Percentiles rank a stretch among this genome's conserved stretches.
These are phyloP conservation scores for Annulohypoxylon maeteangense DNA, from an alignment of 495 filamentous ascomycete species.

Conservation along the genomic window DNA sequence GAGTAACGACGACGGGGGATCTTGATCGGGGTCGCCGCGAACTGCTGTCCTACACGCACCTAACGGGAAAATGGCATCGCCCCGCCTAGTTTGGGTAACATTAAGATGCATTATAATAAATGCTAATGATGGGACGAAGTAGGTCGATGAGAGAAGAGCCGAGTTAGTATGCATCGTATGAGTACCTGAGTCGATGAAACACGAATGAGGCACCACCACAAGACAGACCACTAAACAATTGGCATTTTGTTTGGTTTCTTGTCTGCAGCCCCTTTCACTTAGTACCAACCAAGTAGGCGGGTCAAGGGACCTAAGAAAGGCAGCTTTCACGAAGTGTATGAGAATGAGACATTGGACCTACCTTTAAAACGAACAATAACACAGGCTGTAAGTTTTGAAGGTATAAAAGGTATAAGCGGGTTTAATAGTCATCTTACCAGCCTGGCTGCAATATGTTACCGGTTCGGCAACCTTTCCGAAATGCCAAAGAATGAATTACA, in stretches of 20 bases:
- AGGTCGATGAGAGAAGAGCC: not conserved
- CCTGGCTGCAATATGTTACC: not conserved
- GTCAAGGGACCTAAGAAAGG: not conserved
- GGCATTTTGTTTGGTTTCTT: not conserved
- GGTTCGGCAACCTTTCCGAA: not conserved
- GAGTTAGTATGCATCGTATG: not conserved
- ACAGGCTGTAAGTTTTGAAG: too few species aligned
- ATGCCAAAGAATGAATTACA: not conserved
- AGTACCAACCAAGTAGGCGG: too few species aligned
- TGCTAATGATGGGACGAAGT: not conserved
- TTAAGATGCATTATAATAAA: not conserved
- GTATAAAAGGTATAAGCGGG: too few species aligned
- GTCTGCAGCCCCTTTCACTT: too few species aligned
- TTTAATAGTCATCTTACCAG: too few species aligned
- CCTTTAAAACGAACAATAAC: not conserved
- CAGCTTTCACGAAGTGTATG: not conserved
- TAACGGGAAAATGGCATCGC: not conserved
- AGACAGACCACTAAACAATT: not conserved
- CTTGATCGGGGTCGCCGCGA: not conserved
- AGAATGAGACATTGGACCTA: not conserved
- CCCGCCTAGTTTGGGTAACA: not conserved
- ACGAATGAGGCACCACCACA: not conserved
- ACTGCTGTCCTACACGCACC: slow-evolving; percentile 2
- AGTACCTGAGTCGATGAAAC: slow-evolving; percentile 2
- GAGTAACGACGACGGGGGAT: slow-evolving; percentile 11